Conservation (phyloP, 1,284 basidiomycete species). For the Cerrena zonata region DNA sequence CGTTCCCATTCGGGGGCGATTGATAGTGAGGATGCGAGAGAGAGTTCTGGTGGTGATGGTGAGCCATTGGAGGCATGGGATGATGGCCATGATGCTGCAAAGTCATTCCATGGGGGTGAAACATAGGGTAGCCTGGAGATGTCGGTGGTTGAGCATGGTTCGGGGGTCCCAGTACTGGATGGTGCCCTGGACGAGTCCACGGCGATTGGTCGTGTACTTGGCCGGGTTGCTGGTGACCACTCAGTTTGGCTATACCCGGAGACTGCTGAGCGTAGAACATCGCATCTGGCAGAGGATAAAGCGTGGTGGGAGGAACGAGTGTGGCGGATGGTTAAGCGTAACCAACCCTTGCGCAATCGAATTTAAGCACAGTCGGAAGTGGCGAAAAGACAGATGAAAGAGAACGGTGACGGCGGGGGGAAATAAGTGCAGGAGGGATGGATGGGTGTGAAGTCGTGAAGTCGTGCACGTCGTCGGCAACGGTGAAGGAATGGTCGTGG, state of each 20-base stretch:
- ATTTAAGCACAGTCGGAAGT: neutral
- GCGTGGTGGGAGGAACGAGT: neutral
- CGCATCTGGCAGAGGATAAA: constrained; percentile 29
- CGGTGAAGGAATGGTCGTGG: constrained; percentile 26
- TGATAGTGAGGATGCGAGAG: constrained; percentile 57
- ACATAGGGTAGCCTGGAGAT: constrained; percentile 66
- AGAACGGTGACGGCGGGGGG: constrained; percentile 15
- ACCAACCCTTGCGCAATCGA: neutral
- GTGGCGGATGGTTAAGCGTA: neutral
- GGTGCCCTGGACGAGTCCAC: constrained; percentile 56
- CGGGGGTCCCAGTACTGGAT: constrained; percentile 54
- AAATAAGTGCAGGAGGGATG: constrained; percentile 11
- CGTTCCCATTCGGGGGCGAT: constrained; percentile 62
- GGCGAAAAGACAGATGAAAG: neutral
- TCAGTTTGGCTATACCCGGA: constrained; percentile 66
- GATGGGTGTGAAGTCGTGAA: constrained; percentile 4
- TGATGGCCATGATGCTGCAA: constrained; percentile 54
- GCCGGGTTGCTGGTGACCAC: constrained; percentile 43
- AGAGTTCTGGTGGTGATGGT: constrained; percentile 73
- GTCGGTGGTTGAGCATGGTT: constrained; percentile 56
- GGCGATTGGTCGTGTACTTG: constrained; percentile 56
- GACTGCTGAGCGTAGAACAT: constrained; percentile 81
- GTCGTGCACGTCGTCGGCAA: constrained; percentile 27
- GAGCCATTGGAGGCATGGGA: constrained; percentile 44
- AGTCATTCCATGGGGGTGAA: constrained; percentile 56